Evolutionary conservation across 2,329 filamentous ascomycete species (phyloP), one percentile per base, ranked within the genome.

Genomic region (Ceratocystis lukuohia): DNA sequence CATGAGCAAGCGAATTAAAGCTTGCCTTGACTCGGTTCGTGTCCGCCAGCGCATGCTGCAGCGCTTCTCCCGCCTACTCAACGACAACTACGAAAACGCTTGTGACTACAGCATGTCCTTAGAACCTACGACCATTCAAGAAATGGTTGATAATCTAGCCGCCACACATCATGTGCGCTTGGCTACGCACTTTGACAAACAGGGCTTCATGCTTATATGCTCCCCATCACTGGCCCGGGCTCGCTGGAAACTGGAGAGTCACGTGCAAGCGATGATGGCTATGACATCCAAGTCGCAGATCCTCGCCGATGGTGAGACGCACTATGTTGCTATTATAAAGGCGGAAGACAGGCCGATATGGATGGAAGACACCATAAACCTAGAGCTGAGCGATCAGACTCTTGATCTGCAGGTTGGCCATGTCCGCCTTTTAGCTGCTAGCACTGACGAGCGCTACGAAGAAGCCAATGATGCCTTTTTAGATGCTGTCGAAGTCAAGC

Each of bases 1-100:
- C 69, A 96, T 96, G 88, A 95, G 94, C 75, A 96, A 96, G 78
- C 85, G 94, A 59, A 99, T 97, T 80, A 97, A 96, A 77, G 88
- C 91, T 69, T 91, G 92, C 69, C 79, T 99, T 1, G 94, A 99
- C 74, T 97, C 94, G 0, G 95, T 97, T 25, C 91, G 94, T 72
- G 92, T 97, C 67, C 86, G 94, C 25, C 94, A 99, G 76, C 84
- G 94, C 75, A 97, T 97, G 83, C 81, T 99, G 69, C 96, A 97
- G 74, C 89, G 94, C 68, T 97, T 97, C 76, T 94, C 90, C 20
- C 85, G 91, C 70, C 90, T 96, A 74, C 77, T 99, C 65, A 92
- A 89, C 71, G 89, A 96, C 73, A 86, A 93, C 67, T 99, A 99
- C 72, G 94, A 99, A 75, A 97, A 99, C 73, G 89, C 90, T 4